Evolutionary conservation across 192 early-diverging fungal species (phyloP).

Genomic region (Entomortierella lignicola): DNA sequence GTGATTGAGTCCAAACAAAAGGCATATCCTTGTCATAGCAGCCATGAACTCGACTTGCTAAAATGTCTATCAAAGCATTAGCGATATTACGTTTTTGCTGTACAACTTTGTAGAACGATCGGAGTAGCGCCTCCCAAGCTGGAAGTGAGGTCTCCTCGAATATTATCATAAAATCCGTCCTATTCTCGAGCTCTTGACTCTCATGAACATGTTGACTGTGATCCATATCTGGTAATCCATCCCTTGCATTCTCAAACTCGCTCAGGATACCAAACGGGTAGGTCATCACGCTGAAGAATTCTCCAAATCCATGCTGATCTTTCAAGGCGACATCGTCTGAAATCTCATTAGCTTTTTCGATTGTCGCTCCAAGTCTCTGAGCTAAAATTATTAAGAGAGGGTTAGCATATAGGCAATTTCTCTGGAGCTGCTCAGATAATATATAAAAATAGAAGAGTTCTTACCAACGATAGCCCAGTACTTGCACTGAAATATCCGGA

Average conservation of each 20-base stretch:
- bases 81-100: slow-evolving; percentile 32
- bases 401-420: neutral
- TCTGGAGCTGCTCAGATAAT: no score
- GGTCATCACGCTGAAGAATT: slow-evolving; percentile 11
- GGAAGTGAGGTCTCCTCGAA: slow-evolving; percentile 18
- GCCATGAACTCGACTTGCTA: slow-evolving; percentile 7
- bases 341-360: slow-evolving; percentile 22
- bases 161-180: slow-evolving; percentile 2
- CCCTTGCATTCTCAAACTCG: neutral
- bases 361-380: slow-evolving; percentile 18
- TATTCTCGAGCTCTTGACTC: neutral
- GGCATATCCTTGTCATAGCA: slow-evolving; percentile 4
- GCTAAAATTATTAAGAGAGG: neutral
- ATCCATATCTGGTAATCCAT: neutral
- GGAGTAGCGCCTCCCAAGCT: slow-evolving; percentile 15
- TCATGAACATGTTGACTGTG: slow-evolving; percentile 17
- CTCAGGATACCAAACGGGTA: slow-evolving; percentile 22
- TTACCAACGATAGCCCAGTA: slow-evolving; percentile 40
- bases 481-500: slow-evolving; percentile 35
- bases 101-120: slow-evolving; percentile 20
- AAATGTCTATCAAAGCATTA: slow-evolving; percentile 19
- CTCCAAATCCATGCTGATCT: slow-evolving; percentile 2
- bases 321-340: slow-evolving; percentile 9
- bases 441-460: no score
- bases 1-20: slow-evolving; percentile 29